A percentile compares a stretch with the other conserved stretches of the same genome.
Evolutionary conservation across 352 stramenopile species (phyloP).

Genomic region (Phytophthora citricola): DNA sequence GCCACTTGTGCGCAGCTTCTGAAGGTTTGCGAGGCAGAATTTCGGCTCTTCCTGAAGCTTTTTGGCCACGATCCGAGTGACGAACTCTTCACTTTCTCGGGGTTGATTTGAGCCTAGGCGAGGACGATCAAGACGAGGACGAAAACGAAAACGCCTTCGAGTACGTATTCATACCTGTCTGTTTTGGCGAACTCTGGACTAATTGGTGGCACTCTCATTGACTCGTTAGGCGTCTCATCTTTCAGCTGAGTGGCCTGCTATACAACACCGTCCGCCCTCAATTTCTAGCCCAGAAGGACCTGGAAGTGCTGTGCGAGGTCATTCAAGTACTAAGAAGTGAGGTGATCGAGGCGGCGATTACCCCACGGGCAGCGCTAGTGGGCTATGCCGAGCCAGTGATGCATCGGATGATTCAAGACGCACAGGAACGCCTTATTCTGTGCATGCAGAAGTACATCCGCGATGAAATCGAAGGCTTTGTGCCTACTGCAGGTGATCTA

Average conservation of each 20-base stretch:
- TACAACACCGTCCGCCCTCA: slow-evolving; percentile 78
- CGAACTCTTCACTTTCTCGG: slow-evolving; percentile 55
- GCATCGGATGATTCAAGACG: slow-evolving; percentile 86
- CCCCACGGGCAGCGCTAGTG: slow-evolving; percentile 52
- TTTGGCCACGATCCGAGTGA: slow-evolving; percentile 71
- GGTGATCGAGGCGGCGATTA: slow-evolving; percentile 77
- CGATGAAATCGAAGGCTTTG: slow-evolving; percentile 85
- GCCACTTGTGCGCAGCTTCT: slow-evolving; percentile 70
- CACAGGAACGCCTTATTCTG: slow-evolving; percentile 82
- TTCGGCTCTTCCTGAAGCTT: slow-evolving; percentile 71
- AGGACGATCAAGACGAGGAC: slow-evolving; percentile 44
- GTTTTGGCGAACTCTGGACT: background rate
- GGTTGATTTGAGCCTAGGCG: slow-evolving; percentile 9
- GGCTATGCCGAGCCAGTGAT: slow-evolving; percentile 77
- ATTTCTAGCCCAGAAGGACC: slow-evolving; percentile 75
- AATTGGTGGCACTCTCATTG: background rate
- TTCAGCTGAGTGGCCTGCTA: slow-evolving; percentile 74
- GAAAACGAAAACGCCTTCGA: slow-evolving; percentile 70
- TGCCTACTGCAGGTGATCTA: slow-evolving; percentile 54
- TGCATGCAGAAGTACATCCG: slow-evolving; percentile 88
- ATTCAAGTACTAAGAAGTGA: slow-evolving; percentile 82
- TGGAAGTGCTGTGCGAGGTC: slow-evolving; percentile 81
- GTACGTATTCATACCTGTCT: slow-evolving; percentile 37
- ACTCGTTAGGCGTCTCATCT: slow-evolving; percentile 64
- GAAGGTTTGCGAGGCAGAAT: slow-evolving; percentile 78